Conservation (phyloP, 2,329 filamentous ascomycete genomes). For the Xylaria sp. region DNA sequence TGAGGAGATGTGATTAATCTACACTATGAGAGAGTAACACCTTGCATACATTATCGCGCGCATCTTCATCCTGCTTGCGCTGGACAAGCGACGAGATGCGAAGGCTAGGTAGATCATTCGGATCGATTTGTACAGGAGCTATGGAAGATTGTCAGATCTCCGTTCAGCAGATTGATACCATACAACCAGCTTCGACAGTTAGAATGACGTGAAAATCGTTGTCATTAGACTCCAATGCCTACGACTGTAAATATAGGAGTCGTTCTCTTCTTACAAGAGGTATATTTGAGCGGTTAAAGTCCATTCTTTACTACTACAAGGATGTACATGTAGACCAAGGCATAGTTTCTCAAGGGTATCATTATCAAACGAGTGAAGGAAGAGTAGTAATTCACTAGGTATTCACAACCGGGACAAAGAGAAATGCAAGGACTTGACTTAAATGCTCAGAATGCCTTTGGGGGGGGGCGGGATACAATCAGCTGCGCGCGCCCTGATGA, state of each 20-base stretch:
- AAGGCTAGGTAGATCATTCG: no score
- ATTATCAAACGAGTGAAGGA: conserved; percentile 14
- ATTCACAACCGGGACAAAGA: conserved; percentile 8
- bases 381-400: conserved; percentile 14
- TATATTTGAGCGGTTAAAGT: neutral
- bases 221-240: no score
- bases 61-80: neutral
- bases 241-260: neutral
- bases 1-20: no score
- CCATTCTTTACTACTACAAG: conserved; percentile 20
- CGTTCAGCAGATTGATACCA: no score
- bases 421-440: neutral
- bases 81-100: neutral
- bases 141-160: no score
- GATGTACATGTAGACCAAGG: conserved; percentile 13
- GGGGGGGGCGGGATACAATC: neutral
- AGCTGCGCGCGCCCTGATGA: conserved; percentile 10
- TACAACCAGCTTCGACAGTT: no score
- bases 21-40: no score
- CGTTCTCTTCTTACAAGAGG: no score
- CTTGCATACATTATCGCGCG: no score
- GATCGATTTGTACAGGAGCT: no score
- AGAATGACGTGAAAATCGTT: no score
- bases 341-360: conserved; percentile 24
- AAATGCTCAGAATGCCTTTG: neutral